A percentile compares a stretch with the other conserved stretches of the same genome.
These are phyloP conservation scores for Ceratocystiopsis sp. DNA, from an alignment of 2,329 filamentous ascomycete species.

Conservation along the genomic window DNA sequence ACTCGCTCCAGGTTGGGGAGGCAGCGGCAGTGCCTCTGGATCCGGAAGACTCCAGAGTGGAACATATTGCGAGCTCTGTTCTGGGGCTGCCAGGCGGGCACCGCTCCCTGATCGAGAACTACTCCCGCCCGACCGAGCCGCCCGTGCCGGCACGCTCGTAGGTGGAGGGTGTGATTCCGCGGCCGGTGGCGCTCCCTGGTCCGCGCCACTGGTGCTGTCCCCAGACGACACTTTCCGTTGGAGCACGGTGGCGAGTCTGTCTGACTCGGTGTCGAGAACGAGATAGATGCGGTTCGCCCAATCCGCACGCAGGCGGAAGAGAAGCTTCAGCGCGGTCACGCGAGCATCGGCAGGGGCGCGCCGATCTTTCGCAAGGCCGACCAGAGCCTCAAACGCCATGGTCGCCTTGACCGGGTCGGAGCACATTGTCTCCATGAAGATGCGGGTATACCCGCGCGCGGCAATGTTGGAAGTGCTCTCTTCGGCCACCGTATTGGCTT, in stretches of 20 bases:
- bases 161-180: too few relatives aligned
- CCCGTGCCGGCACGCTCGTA: constrained; percentile 6
- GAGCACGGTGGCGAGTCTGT: constrained; percentile 54
- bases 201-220: constrained; percentile 32
- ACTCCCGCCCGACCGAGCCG: constrained; percentile 19
- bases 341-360: constrained; percentile 51
- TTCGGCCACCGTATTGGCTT: constrained; percentile 12
- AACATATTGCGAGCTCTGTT: constrained; percentile 19
- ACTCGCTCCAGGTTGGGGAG: constrained; percentile 28
- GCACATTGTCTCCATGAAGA: constrained; percentile 59
- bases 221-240: constrained; percentile 44
- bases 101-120: constrained; percentile 16
- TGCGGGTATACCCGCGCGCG: constrained; percentile 50
- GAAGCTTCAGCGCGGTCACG: constrained; percentile 55
- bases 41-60: constrained; percentile 44
- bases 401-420: constrained; percentile 46
- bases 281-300: constrained; percentile 63
- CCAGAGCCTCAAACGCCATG: constrained; percentile 42
- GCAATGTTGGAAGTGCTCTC: constrained; percentile 54
- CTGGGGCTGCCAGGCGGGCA: constrained; percentile 14
- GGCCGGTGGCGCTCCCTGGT: constrained; percentile 16
- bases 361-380: constrained; percentile 44
- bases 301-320: constrained; percentile 73
- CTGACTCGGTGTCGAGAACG: constrained; percentile 51
- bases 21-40: constrained; percentile 33